These are phyloP conservation scores for Raddia guianensis DNA, from an alignment of 176 grass and related monocot genomes.

Conservation along the genomic window DNA sequence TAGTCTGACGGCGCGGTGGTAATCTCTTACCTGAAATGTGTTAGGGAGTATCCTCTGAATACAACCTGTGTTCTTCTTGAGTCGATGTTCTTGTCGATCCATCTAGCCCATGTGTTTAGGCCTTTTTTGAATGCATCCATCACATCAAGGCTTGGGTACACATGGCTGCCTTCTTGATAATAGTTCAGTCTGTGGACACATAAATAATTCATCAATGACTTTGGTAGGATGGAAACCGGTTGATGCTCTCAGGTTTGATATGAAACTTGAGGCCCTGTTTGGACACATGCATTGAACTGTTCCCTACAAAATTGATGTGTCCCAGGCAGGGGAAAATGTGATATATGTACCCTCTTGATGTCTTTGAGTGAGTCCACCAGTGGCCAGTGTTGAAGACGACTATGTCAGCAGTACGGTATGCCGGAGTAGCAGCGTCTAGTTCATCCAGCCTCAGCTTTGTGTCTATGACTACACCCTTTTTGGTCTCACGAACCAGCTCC, in stretches of 20 bases:
- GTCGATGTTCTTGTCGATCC: constrained; percentile 83
- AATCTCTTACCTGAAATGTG: constrained; percentile 73
- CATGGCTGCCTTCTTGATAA: constrained; percentile 81
- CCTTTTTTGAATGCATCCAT: constrained; percentile 79
- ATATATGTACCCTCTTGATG: constrained; percentile 63
- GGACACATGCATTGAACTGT: too few species aligned
- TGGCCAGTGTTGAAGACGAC: constrained; percentile 92
- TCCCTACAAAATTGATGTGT: too few species aligned
- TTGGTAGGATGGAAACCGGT: not conserved
- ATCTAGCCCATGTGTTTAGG: constrained; percentile 76
- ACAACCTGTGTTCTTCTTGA: constrained; percentile 74
- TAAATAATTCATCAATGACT: constrained; percentile 3
- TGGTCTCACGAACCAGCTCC: constrained; percentile 42
- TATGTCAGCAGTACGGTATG: constrained; percentile 71
- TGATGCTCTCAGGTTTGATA: constrained; percentile 1
- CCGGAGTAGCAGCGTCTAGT: constrained; percentile 60
- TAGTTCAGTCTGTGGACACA: constrained; percentile 64
- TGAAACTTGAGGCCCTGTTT: not conserved
- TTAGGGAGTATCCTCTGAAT: constrained; percentile 80
- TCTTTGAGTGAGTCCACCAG: constrained; percentile 95
- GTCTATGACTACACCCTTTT: constrained; percentile 35
- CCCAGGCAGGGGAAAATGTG: not conserved
- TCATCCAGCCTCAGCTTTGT: constrained; percentile 73
- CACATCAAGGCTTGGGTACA: constrained; percentile 65
- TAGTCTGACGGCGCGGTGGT: not conserved